Base-by-base conservation (phyloP, 148 eudicot genomes). In the Salicornia ramosissima region DNA sequence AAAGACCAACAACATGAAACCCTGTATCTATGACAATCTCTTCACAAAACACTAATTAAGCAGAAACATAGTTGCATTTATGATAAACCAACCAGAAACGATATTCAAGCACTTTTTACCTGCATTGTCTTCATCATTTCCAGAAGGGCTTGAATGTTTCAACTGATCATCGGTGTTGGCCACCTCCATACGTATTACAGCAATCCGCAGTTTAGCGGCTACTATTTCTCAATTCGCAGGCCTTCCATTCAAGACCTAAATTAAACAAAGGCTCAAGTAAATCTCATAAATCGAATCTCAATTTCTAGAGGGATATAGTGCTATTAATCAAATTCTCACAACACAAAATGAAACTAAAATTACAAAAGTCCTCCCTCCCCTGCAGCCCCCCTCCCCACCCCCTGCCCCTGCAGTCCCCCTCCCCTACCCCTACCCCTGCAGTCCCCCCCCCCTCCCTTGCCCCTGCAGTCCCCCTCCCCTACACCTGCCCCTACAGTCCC, bases 71-170 rank as follows among this genome's bases (percentile, higher is more conserved):
- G 7, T 69, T 8, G 22, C 47, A 58, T 10, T 5, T 47, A 57
- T 47, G n/a, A 45, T 9, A 57, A 57, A 6, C 34, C 6, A 47
- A 46, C 15, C 43, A 0, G 18, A 34, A 74, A 24, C n/a, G n/a
- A 67, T 21, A 26, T 39, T 68, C 25, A 69, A 39, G 33, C 2
- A 47, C 1, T 2, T 28, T 21, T 15, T 64, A 75, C 79, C 74
- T 16, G 69, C 40, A 19, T 28, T 52, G 30, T 61, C 78, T 0
- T 51, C 69, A 42, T 53, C 56, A 61, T 30, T 69, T 50, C n/a
- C 64, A 52, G 50, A 6, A 50, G 70, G 18, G 14, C 24, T 45
- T 8, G 58, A 25, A 9, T n/a, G 21, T 22, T 50, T 65, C 56
- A 64, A 52, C 31, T 51, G 55, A 74, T 58, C 39, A 47, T 34